Evolutionary conservation across 805 yeast species (phyloP).

Genomic region (Kluyveromyces lactis): DNA sequence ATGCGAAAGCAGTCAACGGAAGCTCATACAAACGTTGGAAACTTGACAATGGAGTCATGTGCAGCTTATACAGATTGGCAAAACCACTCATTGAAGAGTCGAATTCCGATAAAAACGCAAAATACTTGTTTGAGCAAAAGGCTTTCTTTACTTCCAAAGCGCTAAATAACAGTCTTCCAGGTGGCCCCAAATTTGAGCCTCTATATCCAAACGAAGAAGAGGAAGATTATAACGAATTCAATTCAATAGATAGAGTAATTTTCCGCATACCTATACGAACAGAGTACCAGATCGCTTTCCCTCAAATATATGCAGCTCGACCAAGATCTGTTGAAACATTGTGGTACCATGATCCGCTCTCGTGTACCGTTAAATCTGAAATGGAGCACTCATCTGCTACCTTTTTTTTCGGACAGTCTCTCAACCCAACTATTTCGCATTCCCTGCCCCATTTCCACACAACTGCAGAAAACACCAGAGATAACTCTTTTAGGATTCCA

Average conservation of each 20-base stretch:
- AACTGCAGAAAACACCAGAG: constrained; percentile 26
- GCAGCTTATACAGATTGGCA: constrained; percentile 57
- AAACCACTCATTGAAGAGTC: constrained; percentile 61
- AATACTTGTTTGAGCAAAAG: constrained; percentile 65
- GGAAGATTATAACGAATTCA: constrained; percentile 85
- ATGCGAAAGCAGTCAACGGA: constrained; percentile 51
- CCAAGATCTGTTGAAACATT: constrained; percentile 56
- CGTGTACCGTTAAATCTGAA: constrained; percentile 39
- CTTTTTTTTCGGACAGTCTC: constrained; percentile 44
- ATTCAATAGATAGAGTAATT: constrained; percentile 78
- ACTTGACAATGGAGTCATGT: constrained; percentile 51
- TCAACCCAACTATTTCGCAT: constrained; percentile 45
- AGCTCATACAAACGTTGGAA: constrained; percentile 71
- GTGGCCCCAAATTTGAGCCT: constrained; percentile 95
- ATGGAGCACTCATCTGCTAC: constrained; percentile 44
- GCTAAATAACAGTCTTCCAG: constrained; percentile 77
- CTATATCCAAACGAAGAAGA: constrained; percentile 56
- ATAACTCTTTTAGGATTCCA: constrained; percentile 36
- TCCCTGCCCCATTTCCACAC: constrained; percentile 10
- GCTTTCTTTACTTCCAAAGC: constrained; percentile 89
- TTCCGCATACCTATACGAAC: constrained; percentile 69
- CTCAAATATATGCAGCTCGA: constrained; percentile 71
- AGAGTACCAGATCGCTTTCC: constrained; percentile 82
- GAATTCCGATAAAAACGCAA: constrained; percentile 45
- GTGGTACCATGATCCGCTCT: constrained; percentile 57